Evolutionary conservation across 2,329 filamentous ascomycete genomes (phyloP).

Genomic region (Fusarium denticulatum): DNA sequence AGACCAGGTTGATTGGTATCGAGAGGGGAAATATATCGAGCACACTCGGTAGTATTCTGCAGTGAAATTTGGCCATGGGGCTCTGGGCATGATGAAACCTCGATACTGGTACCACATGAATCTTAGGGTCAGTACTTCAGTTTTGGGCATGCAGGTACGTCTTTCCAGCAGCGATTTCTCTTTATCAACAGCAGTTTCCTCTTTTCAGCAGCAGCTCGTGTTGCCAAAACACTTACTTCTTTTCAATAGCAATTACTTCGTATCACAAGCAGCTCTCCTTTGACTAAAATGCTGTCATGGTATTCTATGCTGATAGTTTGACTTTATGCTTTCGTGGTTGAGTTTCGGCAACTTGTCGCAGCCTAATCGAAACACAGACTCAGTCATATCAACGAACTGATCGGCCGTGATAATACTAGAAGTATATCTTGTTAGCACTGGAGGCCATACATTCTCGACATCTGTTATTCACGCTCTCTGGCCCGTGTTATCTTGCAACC

Average conservation of each 20-base stretch:
- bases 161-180: too few species aligned
- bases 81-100: background rate
- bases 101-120: background rate
- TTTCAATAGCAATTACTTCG: background rate
- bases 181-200: background rate
- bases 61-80: background rate
- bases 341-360: background rate
- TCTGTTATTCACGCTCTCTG: background rate
- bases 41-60: background rate
- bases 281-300: fast-evolving
- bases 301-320: too few species aligned
- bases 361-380: background rate
- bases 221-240: too few species aligned
- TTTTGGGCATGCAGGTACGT: background rate
- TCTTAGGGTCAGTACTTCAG: background rate
- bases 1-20: background rate
- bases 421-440: background rate
- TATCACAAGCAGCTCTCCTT: background rate
- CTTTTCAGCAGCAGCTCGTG: background rate
- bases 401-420: background rate
- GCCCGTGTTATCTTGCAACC: too few species aligned
- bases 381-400: background rate
- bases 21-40: background rate
- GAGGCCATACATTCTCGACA: background rate
- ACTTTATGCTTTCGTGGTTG: background rate